Evolutionary conservation across 495 filamentous ascomycete genomes (phyloP).

Genomic region (Xylaria scruposa): DNA sequence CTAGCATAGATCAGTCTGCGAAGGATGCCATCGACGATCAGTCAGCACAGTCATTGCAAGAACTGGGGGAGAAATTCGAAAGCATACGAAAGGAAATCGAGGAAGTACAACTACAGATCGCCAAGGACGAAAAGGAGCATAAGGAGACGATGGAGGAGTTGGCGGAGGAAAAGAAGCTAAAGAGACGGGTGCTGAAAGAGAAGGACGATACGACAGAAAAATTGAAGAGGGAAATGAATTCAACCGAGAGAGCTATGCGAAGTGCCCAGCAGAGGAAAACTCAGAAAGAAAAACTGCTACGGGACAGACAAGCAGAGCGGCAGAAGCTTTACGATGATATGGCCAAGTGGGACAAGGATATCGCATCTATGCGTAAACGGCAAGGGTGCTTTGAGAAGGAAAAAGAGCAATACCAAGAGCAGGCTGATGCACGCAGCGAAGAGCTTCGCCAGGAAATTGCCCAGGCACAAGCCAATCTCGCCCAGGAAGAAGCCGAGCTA

Average conservation of each 20-base stretch:
- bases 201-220: constrained; percentile 85
- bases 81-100: constrained; percentile 72
- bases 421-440: constrained; percentile 37
- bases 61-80: constrained; percentile 75
- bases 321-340: constrained; percentile 62
- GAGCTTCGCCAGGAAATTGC: constrained; percentile 41
- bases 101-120: constrained; percentile 58
- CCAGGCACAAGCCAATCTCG: constrained; percentile 39
- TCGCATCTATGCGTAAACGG: constrained; percentile 52
- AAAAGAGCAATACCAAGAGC: constrained; percentile 43
- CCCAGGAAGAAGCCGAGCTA: constrained; percentile 49
- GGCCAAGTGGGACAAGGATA: constrained; percentile 61
- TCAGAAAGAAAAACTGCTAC: constrained; percentile 80
- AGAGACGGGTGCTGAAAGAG: constrained; percentile 77
- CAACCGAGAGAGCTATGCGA: constrained; percentile 80
- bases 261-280: constrained; percentile 80
- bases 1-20: constrained; percentile 62
- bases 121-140: constrained; percentile 72
- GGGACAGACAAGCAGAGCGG: constrained; percentile 73
- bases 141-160: constrained; percentile 76
- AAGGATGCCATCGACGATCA: constrained; percentile 52
- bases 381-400: constrained; percentile 52
- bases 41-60: constrained; percentile 53
- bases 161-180: constrained; percentile 69
- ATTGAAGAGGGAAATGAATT: constrained; percentile 79